Conservation (phyloP, 2,329 filamentous ascomycete genomes). For the Diaporthe amygdali region DNA sequence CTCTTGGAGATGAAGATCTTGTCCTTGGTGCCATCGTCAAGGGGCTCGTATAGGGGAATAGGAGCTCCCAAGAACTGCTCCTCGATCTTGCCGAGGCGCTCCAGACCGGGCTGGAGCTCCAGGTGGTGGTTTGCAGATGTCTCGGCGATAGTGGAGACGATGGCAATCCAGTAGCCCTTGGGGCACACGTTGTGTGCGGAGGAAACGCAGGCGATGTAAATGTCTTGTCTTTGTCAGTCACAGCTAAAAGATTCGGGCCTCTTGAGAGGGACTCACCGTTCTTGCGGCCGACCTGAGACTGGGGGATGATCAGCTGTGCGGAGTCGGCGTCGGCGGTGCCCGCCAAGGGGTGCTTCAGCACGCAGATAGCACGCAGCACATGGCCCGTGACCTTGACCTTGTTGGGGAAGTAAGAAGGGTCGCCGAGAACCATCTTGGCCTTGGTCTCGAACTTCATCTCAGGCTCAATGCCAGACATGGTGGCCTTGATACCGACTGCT, state of each 20-base stretch:
- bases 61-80: conserved; percentile 95
- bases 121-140: conserved; percentile 90
- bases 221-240: conserved; percentile 61
- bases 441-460: conserved; percentile 97
- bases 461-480: conserved; percentile 83
- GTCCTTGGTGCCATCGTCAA: conserved; percentile 81
- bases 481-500: conserved; percentile 95
- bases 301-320: conserved; percentile 93
- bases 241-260: background rate
- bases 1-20: conserved; percentile 98
- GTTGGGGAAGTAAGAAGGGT: conserved; percentile 93
- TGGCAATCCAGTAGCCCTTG: conserved; percentile 98
- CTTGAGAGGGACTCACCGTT: conserved; percentile 68
- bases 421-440: conserved; percentile 92
- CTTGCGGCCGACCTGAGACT: conserved; percentile 96
- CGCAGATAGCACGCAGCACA: conserved; percentile 95
- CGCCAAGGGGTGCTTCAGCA: conserved; percentile 91
- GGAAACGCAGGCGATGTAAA: conserved; percentile 96
- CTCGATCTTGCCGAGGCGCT: conserved; percentile 90
- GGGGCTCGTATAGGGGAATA: conserved; percentile 91
- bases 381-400: conserved; percentile 90
- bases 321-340: conserved; percentile 91
- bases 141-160: conserved; percentile 97
- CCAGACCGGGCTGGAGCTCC: conserved; percentile 90
- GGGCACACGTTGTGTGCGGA: conserved; percentile 98